Percentiles rank a stretch among this genome's conserved stretches.
Evolutionary conservation across 192 early-diverging fungal species (phyloP).

Genomic region (Dimargaris cristalligena): DNA sequence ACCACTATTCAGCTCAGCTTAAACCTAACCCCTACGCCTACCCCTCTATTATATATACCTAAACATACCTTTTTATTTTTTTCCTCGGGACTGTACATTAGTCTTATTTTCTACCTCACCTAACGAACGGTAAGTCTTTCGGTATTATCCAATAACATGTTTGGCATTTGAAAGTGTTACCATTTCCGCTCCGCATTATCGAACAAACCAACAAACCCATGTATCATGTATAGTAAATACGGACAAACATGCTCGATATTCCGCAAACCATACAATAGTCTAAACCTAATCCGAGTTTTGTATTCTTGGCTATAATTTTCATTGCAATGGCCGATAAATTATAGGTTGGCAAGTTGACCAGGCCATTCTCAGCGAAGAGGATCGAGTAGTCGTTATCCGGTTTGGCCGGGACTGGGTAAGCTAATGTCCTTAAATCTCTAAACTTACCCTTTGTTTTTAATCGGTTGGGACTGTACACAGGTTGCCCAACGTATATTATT

Average conservation of each 20-base stretch:
- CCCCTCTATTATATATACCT: too few species aligned
- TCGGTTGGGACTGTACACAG: background rate
- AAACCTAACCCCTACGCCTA: too few species aligned
- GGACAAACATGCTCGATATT: too few species aligned
- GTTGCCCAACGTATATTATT: too few species aligned
- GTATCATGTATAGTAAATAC: too few species aligned
- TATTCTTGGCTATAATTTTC: background rate
- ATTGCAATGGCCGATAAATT: background rate
- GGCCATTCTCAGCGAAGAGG: constrained; percentile 94
- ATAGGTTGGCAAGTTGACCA: constrained; percentile 95
- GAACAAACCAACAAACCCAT: background rate
- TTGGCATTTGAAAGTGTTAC: background rate
- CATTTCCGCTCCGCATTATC: background rate
- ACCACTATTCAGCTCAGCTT: too few species aligned
- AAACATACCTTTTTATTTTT: too few species aligned
- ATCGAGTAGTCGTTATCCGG: constrained; percentile 88
- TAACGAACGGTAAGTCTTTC: constrained; percentile 33
- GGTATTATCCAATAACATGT: background rate
- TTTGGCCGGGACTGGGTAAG: constrained; percentile 90
- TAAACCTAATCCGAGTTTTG: too few species aligned
- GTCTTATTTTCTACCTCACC: constrained; percentile 46
- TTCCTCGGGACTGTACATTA: too few species aligned
- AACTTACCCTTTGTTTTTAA: background rate
- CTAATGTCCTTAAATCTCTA: background rate
- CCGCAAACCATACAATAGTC: too few species aligned